Evolutionary conservation across 2,329 filamentous ascomycete species (phyloP), one percentile per base, ranked within the genome.

Genomic region (Fusarium temperatum): DNA sequence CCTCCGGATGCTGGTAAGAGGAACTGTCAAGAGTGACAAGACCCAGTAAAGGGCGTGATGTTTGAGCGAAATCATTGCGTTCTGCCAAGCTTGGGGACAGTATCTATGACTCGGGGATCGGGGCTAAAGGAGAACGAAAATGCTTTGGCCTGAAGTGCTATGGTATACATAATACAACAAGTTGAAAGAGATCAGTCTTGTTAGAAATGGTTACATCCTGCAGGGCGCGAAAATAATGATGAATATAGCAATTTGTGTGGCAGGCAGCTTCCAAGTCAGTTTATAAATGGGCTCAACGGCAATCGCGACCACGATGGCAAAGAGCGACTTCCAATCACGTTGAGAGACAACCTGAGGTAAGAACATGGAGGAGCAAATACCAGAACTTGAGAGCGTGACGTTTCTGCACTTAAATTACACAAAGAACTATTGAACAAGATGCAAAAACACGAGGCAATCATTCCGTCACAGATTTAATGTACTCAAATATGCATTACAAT

Each of bases 41-140:
- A 18, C 50, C 76, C 76, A 78, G 56, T 70, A 68, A 42, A 76
- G 44, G 36, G 63, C 9, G 53, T 78, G 74, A 30, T 73, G 11
- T 22, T 57, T 64, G 22, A 61, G 26, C 13, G 73, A 77, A 13
- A 77, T 51, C 75, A 77, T 77, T 18, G 44, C 39, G 44, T 22
- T 48, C 24, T 32, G 15, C 30, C 35, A 44, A 26, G 28, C 28
- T 35, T 36, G 28, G 12, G n/a, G 15, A 12, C 28, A 15, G 42
- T 59, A 53, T 9, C 32, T 41, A 58, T 48, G 61, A 6, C 61
- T 26, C 20, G 20, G 14, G 51, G 6, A 39, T 47, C 8, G 14
- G 28, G 36, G 32, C 39, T 38, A 26, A 38, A 63, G n/a, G 54
- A 60, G 28, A 15, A 30, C 22, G 26, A 35, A n/a, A 30, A 63